A percentile compares a stretch with the other conserved stretches of the same genome.
Evolutionary conservation across 768 basidiomycete genomes (phyloP).

Genomic region (Mycena galericulata): DNA sequence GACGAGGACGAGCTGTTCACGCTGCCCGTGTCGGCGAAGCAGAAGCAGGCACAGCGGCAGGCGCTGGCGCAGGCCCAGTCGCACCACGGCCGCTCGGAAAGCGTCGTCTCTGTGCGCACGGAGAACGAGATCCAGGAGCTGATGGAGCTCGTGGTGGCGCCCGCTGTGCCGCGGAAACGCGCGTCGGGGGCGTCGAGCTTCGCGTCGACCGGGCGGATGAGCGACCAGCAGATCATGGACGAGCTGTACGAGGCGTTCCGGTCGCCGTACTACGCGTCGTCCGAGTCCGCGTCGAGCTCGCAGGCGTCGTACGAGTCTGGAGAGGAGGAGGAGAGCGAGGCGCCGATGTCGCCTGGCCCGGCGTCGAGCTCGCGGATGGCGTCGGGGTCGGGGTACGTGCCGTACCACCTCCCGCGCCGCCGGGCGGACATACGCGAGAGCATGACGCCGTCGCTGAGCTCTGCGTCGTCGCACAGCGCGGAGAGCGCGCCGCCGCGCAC

Average conservation of each 20-base stretch:
- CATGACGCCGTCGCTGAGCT: constrained; percentile 25
- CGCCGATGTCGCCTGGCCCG: too few relatives aligned
- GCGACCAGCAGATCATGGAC: constrained; percentile 36
- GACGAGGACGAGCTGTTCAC: constrained; percentile 35
- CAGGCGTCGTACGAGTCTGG: neutral
- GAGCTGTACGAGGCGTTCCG: constrained; percentile 23
- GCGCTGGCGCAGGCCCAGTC: too few relatives aligned
- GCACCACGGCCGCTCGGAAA: constrained; percentile 49
- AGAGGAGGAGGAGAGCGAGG: constrained; percentile 17
- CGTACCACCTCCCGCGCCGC: constrained; percentile 35
- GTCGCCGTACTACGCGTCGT: constrained; percentile 12
- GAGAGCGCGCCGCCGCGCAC: constrained; percentile 19
- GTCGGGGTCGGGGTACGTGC: too few relatives aligned
- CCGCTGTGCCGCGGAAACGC: constrained; percentile 40
- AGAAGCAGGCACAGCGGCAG: constrained; percentile 8
- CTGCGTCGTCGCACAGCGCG: constrained; percentile 24
- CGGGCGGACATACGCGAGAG: constrained; percentile 17
- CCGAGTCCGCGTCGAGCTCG: too few relatives aligned
- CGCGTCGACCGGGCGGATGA: constrained; percentile 7
- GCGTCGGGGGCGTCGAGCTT: constrained; percentile 12
- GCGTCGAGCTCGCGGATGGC: constrained; percentile 24
- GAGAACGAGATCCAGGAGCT: constrained; percentile 65
- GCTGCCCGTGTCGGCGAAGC: constrained; percentile 37
- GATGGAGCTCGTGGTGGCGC: constrained; percentile 60
- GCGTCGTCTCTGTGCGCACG: constrained; percentile 59